phyloP scores from a whole-genome alignment of 1,284 basidiomycete species.

The Agaricales sp. region DNA sequence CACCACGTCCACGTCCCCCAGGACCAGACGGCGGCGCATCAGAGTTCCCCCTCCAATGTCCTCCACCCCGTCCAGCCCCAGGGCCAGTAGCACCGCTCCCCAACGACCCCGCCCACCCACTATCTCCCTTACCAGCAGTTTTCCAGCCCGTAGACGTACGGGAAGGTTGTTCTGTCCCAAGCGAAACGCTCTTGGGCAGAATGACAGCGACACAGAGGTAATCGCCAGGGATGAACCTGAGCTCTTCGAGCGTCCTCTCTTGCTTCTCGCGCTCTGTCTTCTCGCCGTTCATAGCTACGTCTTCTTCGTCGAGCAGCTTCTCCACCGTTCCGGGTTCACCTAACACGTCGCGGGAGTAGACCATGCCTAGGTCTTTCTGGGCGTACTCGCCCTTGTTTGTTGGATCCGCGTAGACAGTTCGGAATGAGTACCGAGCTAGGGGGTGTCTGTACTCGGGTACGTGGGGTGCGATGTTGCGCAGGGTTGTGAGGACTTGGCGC shows the following conservation, averaged over 20 bases:
- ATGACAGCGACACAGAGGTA: constrained; percentile 61
- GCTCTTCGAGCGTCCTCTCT: constrained; percentile 62
- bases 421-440: constrained; percentile 67
- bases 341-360: constrained; percentile 71
- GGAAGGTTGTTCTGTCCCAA: constrained; percentile 36
- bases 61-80: constrained; percentile 42
- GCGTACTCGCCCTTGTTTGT: constrained; percentile 56
- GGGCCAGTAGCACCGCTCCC: constrained; percentile 21
- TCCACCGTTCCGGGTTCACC: constrained; percentile 64
- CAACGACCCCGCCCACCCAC: constrained; percentile 33
- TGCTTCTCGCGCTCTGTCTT: constrained; percentile 34
- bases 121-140: constrained; percentile 24
- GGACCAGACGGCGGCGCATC: constrained; percentile 29
- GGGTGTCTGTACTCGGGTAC: constrained; percentile 65
- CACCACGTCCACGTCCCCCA: constrained; percentile 32
- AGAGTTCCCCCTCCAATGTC: constrained; percentile 61
- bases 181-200: constrained; percentile 51
- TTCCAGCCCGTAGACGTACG: constrained; percentile 31
- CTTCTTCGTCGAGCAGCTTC: constrained; percentile 32
- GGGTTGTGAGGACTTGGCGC: constrained; percentile 62
- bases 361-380: constrained; percentile 66
- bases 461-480: constrained; percentile 55
- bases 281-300: constrained; percentile 25
- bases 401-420: constrained; percentile 65
- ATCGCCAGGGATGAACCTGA: constrained; percentile 70